Evolutionary conservation across 352 stramenopile species (phyloP), one percentile per base, ranked within the genome.

Genomic region (Discostella stelligera): DNA sequence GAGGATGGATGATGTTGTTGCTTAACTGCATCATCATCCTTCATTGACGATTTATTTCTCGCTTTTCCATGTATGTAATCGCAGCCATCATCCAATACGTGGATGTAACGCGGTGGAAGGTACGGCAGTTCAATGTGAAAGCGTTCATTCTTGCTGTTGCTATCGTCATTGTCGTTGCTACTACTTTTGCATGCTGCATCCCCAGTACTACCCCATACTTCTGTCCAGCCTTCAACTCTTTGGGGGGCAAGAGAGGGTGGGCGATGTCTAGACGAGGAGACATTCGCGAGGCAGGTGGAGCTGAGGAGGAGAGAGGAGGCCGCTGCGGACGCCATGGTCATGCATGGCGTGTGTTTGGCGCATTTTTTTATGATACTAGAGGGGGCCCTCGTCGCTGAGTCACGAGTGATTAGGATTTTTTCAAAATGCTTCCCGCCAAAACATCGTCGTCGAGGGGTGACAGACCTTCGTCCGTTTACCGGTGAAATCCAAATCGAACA

Each of bases 221-320:
- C 85, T 1, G 85, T 91, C 82, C 82, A 91, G 54, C 83, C 85
- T 68, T 89, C 80, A 41, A 71, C 60, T 30, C 81, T 46, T n/a
- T 46, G 48, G 14, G 46, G 32, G 7, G 30, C 21, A 0, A 66
- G 52, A 16, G 66, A 70, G 10, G 76, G 69, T 14, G 76, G 64
- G 60, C 76, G 70, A 60, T 75, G 39, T 6, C 76, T 48, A 30
- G 30, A 64, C 10, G 76, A 83, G 54, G 64, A 79, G 49, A 72
- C n/a, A 32, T 83, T 83, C n/a, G 66, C 68, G 10, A 80, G 55
- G 27, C 37, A 25, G 18, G 52, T 70, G 48, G 52, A 55, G 49
- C 49, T 16, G 2, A 55, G 2, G 49, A 55, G 49, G 49, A 55
- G 3, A 8, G 0, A 5, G 49, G 49, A 55, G 14, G 49, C 49